Percentiles rank a stretch among this genome's conserved stretches.
Conservation (phyloP, 2,329 filamentous ascomycete species). For the Aaosphaeria arxii region DNA sequence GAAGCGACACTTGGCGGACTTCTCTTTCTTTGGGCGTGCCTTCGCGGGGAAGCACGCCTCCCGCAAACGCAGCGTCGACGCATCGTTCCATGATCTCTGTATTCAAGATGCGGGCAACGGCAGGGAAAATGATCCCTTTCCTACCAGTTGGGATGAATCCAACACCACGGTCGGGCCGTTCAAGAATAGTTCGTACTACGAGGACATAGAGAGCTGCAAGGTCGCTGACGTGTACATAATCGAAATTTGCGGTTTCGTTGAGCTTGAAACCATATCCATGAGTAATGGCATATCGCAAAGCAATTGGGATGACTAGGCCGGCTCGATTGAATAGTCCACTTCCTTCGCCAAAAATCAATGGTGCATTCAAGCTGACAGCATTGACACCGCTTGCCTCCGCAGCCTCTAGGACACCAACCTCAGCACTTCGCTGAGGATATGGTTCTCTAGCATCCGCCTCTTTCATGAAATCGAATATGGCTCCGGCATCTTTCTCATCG, state of each 20-base stretch:
- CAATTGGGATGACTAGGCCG: conserved; percentile 11
- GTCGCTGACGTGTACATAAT: conserved; percentile 15
- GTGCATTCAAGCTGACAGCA: conserved; percentile 12
- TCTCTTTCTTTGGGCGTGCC: conserved; percentile 12
- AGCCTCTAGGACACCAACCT: conserved; percentile 2
- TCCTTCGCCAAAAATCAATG: conserved; percentile 15
- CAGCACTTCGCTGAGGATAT: not conserved
- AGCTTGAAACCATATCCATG: conserved; percentile 16
- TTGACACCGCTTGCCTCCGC: conserved; percentile 8
- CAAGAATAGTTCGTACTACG: conserved; percentile 10
- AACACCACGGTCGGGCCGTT: conserved; percentile 6
- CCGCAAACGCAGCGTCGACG: conserved; percentile 13
- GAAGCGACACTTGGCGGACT: not conserved
- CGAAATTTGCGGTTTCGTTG: conserved; percentile 16
- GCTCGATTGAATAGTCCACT: conserved; percentile 12
- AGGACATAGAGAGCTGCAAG: conserved; percentile 13
- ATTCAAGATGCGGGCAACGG: conserved; percentile 8
- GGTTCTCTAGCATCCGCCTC: not conserved
- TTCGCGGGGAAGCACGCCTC: conserved; percentile 9
- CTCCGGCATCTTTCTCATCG: not conserved
- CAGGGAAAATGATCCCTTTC: conserved; percentile 11
- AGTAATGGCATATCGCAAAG: conserved; percentile 11
- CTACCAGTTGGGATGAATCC: conserved; percentile 10
- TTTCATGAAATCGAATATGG: not conserved
- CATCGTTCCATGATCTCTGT: conserved; percentile 11